phyloP scores from a whole-genome alignment of 306 rosid genomes.

The Sicyos baderoa region DNA sequence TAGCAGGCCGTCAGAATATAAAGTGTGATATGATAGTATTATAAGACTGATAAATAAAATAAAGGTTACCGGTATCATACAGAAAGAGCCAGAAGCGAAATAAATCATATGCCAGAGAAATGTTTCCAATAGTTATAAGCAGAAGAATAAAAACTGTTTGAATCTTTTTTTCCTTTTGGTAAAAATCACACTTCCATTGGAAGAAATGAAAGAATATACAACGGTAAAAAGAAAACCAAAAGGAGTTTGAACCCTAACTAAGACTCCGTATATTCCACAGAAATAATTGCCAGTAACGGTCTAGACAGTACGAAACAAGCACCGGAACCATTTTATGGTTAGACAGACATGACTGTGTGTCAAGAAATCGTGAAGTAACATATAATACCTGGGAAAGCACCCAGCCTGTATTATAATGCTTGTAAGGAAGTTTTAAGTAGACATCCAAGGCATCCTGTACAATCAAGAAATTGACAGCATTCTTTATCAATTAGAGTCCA shows the following conservation, averaged over 20 bases:
- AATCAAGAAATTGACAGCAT: slow-evolving; percentile 22
- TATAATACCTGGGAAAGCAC: slow-evolving; percentile 84
- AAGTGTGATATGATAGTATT: not conserved
- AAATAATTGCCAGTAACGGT: not conserved
- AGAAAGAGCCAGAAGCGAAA: not conserved
- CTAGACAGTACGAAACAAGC: not conserved
- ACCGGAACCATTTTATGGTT: not conserved
- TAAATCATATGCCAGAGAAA: not conserved
- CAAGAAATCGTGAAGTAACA: not conserved
- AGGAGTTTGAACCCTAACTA: not conserved
- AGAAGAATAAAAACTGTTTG: slow-evolving; percentile 6
- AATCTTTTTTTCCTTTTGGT: not conserved
- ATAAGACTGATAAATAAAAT: not conserved
- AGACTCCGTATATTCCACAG: not conserved
- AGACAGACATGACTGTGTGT: not conserved
- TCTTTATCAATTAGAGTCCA: slow-evolving; percentile 18
- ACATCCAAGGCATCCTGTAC: slow-evolving; percentile 83
- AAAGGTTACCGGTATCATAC: not conserved
- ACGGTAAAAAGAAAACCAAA: not conserved
- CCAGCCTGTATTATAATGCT: slow-evolving; percentile 94
- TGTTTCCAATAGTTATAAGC: not conserved
- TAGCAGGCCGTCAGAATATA: not conserved
- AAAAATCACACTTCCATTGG: not conserved
- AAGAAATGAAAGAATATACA: not conserved
- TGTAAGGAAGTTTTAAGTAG: slow-evolving; percentile 71